phyloP scores from a whole-genome alignment of 164 flowering plant species.

The Warburgia ugandensis region DNA sequence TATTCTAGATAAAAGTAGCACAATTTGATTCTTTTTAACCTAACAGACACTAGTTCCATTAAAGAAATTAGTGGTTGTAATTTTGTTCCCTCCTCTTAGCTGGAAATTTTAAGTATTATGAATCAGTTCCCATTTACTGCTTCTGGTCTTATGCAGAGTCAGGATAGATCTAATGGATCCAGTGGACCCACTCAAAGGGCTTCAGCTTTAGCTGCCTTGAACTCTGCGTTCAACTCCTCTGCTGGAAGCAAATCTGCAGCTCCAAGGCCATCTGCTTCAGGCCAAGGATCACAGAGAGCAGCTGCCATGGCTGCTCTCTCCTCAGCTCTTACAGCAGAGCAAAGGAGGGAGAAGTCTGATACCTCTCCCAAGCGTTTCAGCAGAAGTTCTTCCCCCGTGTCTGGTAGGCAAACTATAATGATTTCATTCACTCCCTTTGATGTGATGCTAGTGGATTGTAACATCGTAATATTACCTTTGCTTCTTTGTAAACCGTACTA shows the following conservation, averaged over 20 bases:
- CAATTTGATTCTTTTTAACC: too few species aligned
- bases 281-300: conserved; percentile 91
- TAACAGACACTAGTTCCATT: too few species aligned
- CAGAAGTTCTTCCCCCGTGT: conserved; percentile 40
- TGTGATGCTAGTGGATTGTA: too few species aligned
- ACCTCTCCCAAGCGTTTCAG: conserved; percentile 44
- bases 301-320: conserved; percentile 99
- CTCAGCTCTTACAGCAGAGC: conserved; percentile 78
- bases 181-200: conserved; percentile 97
- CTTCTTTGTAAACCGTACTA: too few species aligned
- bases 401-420: conserved; percentile 30
- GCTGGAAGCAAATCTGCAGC: conserved; percentile 33
- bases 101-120: too few species aligned
- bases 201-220: conserved; percentile 86
- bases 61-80: too few species aligned
- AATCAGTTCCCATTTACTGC: not conserved
- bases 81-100: too few species aligned
- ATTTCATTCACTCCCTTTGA: not conserved
- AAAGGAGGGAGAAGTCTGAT: conserved; percentile 43
- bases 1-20: too few species aligned
- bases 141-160: conserved; percentile 21
- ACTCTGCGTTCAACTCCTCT: conserved; percentile 74
- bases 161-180: conserved; percentile 58
- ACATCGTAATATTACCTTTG: too few species aligned
- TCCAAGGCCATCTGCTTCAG: conserved; percentile 27